These are phyloP conservation scores for Vigna trinervia DNA, from an alignment of 306 rosid genomes.

Conservation along the genomic window DNA sequence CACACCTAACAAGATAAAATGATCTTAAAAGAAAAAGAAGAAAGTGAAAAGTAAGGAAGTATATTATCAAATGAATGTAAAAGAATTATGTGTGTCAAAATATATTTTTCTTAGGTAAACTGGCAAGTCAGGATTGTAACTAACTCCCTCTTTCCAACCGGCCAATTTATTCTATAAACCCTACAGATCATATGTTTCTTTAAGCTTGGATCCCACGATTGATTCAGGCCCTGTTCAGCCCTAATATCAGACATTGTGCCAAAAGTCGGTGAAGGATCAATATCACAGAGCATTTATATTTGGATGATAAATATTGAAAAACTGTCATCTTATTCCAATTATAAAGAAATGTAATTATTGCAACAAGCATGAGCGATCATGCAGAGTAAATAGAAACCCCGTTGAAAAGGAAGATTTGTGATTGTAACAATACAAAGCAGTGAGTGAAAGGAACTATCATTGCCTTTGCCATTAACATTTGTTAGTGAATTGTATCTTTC, in stretches of 20 bases:
- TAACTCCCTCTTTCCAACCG: background rate
- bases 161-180: background rate
- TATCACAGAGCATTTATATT: background rate
- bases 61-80: too few relatives aligned
- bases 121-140: background rate
- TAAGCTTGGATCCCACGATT: background rate
- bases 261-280: background rate
- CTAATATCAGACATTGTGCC: background rate
- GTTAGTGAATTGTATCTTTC: constrained; percentile 6
- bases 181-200: background rate
- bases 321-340: constrained; percentile 5
- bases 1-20: too few relatives aligned
- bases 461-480: background rate
- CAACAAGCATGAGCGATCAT: background rate
- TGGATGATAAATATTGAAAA: constrained; percentile 12
- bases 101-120: background rate
- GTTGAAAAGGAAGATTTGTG: background rate
- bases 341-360: background rate
- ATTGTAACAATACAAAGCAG: constrained; percentile 11
- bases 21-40: too few relatives aligned
- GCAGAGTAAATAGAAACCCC: background rate
- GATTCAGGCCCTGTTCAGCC: background rate
- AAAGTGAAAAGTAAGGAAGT: too few relatives aligned
- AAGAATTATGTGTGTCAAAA: too few relatives aligned
- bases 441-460: constrained; percentile 3